These are phyloP conservation scores for Pisolithus marmoratus DNA, from an alignment of 768 basidiomycete genomes.

Conservation along the genomic window DNA sequence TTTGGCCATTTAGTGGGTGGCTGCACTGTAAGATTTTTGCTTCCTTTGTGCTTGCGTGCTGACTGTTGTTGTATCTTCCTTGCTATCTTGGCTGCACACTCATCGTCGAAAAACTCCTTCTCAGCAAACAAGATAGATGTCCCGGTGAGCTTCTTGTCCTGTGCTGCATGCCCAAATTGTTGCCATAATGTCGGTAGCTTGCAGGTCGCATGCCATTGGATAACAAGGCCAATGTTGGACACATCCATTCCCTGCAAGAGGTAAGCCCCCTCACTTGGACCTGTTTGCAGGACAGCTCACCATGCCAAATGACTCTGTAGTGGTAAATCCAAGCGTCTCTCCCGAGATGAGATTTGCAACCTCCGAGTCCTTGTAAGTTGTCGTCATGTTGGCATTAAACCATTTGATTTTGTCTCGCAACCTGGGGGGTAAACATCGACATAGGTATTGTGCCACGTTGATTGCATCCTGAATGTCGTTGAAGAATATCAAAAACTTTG, in stretches of 20 bases:
- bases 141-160: slow-evolving; percentile 4
- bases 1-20: no score
- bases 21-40: no score
- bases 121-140: slow-evolving; percentile 24
- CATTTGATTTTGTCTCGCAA: slow-evolving; percentile 14
- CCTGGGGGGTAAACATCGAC: slow-evolving; percentile 3
- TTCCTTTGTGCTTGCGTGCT: no score
- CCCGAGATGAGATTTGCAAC: slow-evolving; percentile 6
- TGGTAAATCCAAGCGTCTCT: slow-evolving; percentile 19
- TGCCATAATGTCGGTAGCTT: slow-evolving; percentile 27
- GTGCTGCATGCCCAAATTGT: slow-evolving; percentile 26
- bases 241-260: slow-evolving; percentile 31
- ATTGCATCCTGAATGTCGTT: slow-evolving; percentile 7
- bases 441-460: slow-evolving; percentile 8
- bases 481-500: slow-evolving; percentile 14
- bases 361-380: slow-evolving; percentile 11
- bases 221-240: slow-evolving; percentile 27
- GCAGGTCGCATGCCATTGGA: slow-evolving; percentile 29
- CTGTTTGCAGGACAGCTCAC: slow-evolving; percentile 11
- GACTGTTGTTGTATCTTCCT: not conserved
- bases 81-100: not conserved
- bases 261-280: not conserved
- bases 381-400: slow-evolving; percentile 25
- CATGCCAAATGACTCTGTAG: slow-evolving; percentile 34
- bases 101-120: slow-evolving; percentile 19